A percentile compares a stretch with the other conserved stretches of the same genome.
Conservation (phyloP, 176 grass and related monocot species). For the Carex parvula region DNA sequence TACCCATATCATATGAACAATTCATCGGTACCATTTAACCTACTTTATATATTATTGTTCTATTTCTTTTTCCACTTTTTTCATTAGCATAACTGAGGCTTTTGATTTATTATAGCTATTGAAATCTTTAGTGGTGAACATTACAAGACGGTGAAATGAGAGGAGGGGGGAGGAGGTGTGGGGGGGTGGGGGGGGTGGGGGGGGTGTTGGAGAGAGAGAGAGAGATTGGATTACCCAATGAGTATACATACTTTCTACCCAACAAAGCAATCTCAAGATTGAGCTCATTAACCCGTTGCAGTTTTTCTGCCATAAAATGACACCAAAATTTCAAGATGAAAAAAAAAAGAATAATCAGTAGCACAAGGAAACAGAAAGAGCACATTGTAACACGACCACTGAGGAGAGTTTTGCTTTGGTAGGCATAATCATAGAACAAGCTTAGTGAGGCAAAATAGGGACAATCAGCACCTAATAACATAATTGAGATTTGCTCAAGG, state of each 20-base stretch:
- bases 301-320: conserved; percentile 62
- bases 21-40: background rate
- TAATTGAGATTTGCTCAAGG: background rate
- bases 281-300: conserved; percentile 67
- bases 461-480: background rate
- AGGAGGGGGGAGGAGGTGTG: background rate
- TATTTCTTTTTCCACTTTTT: background rate
- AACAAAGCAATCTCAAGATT: conserved; percentile 69
- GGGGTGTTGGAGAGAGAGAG: background rate
- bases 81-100: background rate
- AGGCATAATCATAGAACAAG: background rate
- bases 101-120: background rate
- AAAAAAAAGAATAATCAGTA: background rate
- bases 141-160: background rate
- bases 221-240: conserved; percentile 23
- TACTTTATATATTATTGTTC: background rate
- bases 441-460: background rate
- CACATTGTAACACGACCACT: background rate
- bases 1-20: background rate
- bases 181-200: background rate
- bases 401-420: background rate
- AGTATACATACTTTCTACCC: conserved; percentile 88
- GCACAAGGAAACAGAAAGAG: background rate
- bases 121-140: background rate
- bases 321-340: conserved; percentile 10